These are phyloP conservation scores for Calcarisporium arbuscula DNA, from an alignment of 2,329 filamentous ascomycete species.

Conservation along the genomic window DNA sequence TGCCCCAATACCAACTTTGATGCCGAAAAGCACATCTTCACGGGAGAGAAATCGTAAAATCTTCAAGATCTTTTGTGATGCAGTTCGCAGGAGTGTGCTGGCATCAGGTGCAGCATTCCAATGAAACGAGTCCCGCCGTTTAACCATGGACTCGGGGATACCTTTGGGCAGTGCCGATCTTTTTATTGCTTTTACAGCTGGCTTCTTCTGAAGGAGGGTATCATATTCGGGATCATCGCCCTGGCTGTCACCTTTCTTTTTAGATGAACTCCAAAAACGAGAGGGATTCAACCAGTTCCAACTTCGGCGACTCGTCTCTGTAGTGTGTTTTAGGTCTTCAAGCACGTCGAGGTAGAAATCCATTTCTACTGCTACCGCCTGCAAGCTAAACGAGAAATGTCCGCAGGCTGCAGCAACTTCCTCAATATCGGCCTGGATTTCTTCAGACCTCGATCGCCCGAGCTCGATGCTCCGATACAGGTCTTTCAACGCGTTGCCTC, in stretches of 20 bases:
- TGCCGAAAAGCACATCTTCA: conserved; percentile 65
- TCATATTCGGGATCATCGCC: conserved; percentile 37
- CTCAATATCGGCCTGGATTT: conserved; percentile 86
- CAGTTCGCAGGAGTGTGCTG: conserved; percentile 34
- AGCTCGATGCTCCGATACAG: conserved; percentile 78
- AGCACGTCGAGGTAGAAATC: conserved; percentile 75
- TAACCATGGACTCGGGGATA: conserved; percentile 47
- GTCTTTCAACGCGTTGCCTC: conserved; percentile 67
- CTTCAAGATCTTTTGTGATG: conserved; percentile 40
- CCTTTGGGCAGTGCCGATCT: conserved; percentile 50
- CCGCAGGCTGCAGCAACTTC: conserved; percentile 97
- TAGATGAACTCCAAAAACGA: conserved; percentile 3
- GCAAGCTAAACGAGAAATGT: conserved; percentile 87
- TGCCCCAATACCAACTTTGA: conserved; percentile 90
- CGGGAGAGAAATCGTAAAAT: conserved; percentile 42
- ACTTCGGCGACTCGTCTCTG: conserved; percentile 53
- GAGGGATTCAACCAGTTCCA: conserved; percentile 84
- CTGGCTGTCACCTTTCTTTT: conserved; percentile 2
- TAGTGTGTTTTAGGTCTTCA: conserved; percentile 73
- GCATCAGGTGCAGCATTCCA: conserved; percentile 49
- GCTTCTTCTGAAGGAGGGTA: conserved; percentile 29
- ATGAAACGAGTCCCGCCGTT: conserved; percentile 45
- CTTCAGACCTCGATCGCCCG: conserved; percentile 59
- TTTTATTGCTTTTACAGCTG: conserved; percentile 40
- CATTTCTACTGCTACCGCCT: conserved; percentile 88